Conservation (phyloP, 768 basidiomycete genomes). For the Cantharellus cinnabarinus region DNA sequence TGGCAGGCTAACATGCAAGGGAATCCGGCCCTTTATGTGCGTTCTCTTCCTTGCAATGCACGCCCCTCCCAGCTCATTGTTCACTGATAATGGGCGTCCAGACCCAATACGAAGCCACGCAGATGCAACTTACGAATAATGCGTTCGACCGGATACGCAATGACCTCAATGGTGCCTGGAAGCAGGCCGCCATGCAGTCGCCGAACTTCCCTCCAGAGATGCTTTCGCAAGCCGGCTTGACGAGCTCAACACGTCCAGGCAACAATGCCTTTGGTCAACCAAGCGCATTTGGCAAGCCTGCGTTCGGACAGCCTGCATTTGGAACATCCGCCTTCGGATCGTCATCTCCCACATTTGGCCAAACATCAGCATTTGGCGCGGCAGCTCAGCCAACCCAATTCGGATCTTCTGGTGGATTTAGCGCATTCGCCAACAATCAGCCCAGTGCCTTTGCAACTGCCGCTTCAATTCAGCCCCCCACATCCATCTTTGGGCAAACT, state of each 20-base stretch:
- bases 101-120: slow-evolving; percentile 38
- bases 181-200: slow-evolving; percentile 23
- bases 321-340: slow-evolving; percentile 13
- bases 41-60: slow-evolving; percentile 13
- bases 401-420: slow-evolving; percentile 11
- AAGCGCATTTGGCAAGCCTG: slow-evolving; percentile 6
- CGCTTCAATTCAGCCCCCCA: slow-evolving; percentile 5
- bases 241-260: too few species aligned
- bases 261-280: too few species aligned
- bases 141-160: slow-evolving; percentile 25
- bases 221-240: neutral
- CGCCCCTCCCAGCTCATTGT: neutral
- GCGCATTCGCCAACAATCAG: slow-evolving; percentile 8
- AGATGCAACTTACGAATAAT: slow-evolving; percentile 33
- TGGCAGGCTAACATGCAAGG: slow-evolving; percentile 32
- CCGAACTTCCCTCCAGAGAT: neutral
- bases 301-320: slow-evolving; percentile 21
- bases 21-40: slow-evolving; percentile 45
- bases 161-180: slow-evolving; percentile 30
- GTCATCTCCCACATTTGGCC: slow-evolving; percentile 10
- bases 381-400: slow-evolving; percentile 4
- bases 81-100: slow-evolving; percentile 9
- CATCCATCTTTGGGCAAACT: slow-evolving; percentile 17
- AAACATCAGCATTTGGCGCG: slow-evolving; percentile 14
- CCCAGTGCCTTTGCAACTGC: slow-evolving; percentile 8